Base-by-base conservation (phyloP, 176 grass and related monocot genomes). In the Ensete ventricosum region DNA sequence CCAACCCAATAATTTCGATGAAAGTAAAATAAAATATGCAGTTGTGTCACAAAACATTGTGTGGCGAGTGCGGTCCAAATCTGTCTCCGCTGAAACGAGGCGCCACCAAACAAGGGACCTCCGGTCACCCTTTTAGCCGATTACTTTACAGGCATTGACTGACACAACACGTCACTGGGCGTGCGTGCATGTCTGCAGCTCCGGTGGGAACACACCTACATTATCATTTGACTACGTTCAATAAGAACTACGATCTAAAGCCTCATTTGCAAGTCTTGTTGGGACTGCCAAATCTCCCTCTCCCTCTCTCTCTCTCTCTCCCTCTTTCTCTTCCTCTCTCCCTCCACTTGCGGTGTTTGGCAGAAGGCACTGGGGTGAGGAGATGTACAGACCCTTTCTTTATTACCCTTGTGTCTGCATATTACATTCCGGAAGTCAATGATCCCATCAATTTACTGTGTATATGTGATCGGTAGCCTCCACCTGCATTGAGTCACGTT, bases 361-460 rank as follows among this genome's bases (percentile, higher is more conserved):
- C 67, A 70, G 43, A 70, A 51, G 11, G 43, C 25, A 67, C 8
- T 34, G 16, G 62, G 9, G 21, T 12, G 17, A 71, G 34, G 34
- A 43, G 34, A 50, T 11, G 34, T 20, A n/a, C 25, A 50, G 1
- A 9, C 67, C 4, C 2, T 14, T 23, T 12, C n/a, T 8, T 73
- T 14, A 0, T 53, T 34, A 4, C 17, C 0, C 14, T 17, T 62
- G 17, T 17, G 16, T 57, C 43, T 11, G 43, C 22, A 52, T 10
- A 24, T 16, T 73, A 27, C 22, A 55, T 73, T 70, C 67, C 9
- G 1, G 16, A 53, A 58, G 77, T 79, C 77, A 79, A 79, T n/a
- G 77, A 3, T 55, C 14, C 17, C 25, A 17, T 48, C 26, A 17
- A 7, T 69, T 51, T 71, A 19, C 49, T 53, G 14, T 25, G 9